Evolutionary conservation across 768 basidiomycete species (phyloP).

Genomic region (Lactarius hatsudake): DNA sequence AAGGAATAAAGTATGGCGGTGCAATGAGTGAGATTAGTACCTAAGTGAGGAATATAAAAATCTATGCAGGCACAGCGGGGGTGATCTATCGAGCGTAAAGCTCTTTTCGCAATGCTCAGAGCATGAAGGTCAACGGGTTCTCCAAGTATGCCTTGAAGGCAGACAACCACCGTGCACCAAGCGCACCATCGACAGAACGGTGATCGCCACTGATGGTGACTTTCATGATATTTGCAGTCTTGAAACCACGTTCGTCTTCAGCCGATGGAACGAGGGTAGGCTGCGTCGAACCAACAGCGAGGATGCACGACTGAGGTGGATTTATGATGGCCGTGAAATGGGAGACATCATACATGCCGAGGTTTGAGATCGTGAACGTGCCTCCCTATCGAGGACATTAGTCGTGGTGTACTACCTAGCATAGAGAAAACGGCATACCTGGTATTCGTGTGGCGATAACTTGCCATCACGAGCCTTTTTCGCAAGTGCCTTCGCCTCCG

Average conservation of each 20-base stretch:
- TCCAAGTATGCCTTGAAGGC: constrained; percentile 97
- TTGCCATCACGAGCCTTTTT: constrained; percentile 97
- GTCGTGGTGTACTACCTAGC: background rate
- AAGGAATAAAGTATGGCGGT: constrained; percentile 22
- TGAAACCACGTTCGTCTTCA: constrained; percentile 93
- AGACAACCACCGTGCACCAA: constrained; percentile 87
- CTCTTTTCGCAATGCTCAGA: constrained; percentile 44
- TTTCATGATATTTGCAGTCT: constrained; percentile 89
- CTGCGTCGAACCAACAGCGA: constrained; percentile 87
- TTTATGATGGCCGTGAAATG: constrained; percentile 99
- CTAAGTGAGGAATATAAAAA: constrained; percentile 26
- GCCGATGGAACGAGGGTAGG: constrained; percentile 85
- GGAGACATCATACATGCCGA: constrained; percentile 95
- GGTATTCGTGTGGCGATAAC: constrained; percentile 92
- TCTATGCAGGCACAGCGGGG: constrained; percentile 13
- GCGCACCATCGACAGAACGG: constrained; percentile 93
- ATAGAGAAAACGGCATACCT: constrained; percentile 47
- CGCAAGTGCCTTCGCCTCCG: constrained; percentile 88
- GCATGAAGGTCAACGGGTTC: constrained; percentile 96
- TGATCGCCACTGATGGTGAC: constrained; percentile 95
- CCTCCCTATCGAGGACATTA: constrained; percentile 61
- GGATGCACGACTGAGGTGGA: constrained; percentile 95
- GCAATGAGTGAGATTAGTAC: constrained; percentile 18
- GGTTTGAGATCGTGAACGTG: constrained; percentile 97
- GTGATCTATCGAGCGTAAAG: constrained; percentile 11